phyloP scores from a whole-genome alignment of 257 asterid genomes.

The Osmanthus fragrans region DNA sequence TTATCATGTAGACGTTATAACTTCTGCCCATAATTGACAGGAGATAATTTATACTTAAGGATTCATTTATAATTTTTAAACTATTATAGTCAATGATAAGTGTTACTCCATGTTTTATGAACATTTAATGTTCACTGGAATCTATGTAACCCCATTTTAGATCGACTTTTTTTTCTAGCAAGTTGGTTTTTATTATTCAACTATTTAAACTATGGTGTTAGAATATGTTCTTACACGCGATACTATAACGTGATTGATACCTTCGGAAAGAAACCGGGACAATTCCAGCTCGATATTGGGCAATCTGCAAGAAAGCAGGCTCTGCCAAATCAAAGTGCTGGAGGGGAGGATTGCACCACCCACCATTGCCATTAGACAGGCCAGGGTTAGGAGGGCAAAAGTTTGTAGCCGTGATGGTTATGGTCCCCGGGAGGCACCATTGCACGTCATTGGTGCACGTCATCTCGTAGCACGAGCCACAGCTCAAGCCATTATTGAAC shows the following conservation, averaged over 20 bases:
- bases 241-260: slow-evolving; percentile 26
- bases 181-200: not conserved
- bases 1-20: too few relatives aligned
- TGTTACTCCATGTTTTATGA: not conserved
- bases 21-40: too few relatives aligned
- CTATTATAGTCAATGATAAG: too few relatives aligned
- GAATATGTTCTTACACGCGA: not conserved
- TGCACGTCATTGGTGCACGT: slow-evolving; percentile 52
- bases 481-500: slow-evolving; percentile 81
- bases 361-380: slow-evolving; percentile 71
- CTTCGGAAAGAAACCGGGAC: slow-evolving; percentile 79
- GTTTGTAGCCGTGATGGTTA: slow-evolving; percentile 82
- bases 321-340: slow-evolving; percentile 87
- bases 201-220: not conserved
- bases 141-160: too few relatives aligned
- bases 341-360: slow-evolving; percentile 97
- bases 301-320: slow-evolving; percentile 85
- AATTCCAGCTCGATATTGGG: slow-evolving; percentile 76
- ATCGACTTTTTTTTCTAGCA: not conserved
- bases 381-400: slow-evolving; percentile 94
- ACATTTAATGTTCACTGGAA: too few relatives aligned
- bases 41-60: too few relatives aligned
- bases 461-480: slow-evolving; percentile 80
- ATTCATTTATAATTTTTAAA: too few relatives aligned
- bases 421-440: slow-evolving; percentile 67